A percentile compares a stretch with the other conserved stretches of the same genome.
These are phyloP conservation scores for Durio zibethinus DNA, from an alignment of 345 rosid species.

Conservation along the genomic window DNA sequence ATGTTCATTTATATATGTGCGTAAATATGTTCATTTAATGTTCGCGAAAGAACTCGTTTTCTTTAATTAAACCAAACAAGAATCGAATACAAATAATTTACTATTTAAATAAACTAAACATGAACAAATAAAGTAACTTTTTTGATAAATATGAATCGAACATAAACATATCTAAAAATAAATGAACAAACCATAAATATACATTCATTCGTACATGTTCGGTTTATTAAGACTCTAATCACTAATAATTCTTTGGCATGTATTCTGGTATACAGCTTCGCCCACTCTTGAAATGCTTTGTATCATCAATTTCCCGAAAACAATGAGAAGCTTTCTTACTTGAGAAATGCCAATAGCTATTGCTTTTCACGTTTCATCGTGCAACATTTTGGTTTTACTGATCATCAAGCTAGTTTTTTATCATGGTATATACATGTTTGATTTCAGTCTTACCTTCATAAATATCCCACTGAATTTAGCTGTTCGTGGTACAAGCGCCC, in stretches of 20 bases:
- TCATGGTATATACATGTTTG: constrained; percentile 18
- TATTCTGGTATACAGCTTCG: constrained; percentile 94
- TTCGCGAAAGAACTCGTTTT: no score
- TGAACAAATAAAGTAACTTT: no score
- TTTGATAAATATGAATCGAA: no score
- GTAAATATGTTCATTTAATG: no score
- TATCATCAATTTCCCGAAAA: constrained; percentile 27
- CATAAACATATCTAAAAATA: no score
- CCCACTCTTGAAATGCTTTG: constrained; percentile 54
- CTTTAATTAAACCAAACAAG: no score
- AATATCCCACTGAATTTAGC: background rate
- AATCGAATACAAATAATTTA: no score
- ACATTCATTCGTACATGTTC: no score
- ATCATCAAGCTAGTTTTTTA: constrained; percentile 17
- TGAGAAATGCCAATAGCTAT: constrained; percentile 8
- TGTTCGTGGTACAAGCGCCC: background rate
- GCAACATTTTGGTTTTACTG: constrained; percentile 27
- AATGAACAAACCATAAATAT: no score
- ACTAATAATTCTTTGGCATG: constrained; percentile 43
- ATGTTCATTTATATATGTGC: no score
- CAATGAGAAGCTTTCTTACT: constrained; percentile 20
- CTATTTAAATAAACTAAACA: no score
- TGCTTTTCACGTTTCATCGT: constrained; percentile 7
- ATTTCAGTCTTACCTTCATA: background rate
- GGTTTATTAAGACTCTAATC: no score